These are phyloP conservation scores for Juncus inflexus DNA, from an alignment of 176 grass and related monocot species.

Conservation along the genomic window DNA sequence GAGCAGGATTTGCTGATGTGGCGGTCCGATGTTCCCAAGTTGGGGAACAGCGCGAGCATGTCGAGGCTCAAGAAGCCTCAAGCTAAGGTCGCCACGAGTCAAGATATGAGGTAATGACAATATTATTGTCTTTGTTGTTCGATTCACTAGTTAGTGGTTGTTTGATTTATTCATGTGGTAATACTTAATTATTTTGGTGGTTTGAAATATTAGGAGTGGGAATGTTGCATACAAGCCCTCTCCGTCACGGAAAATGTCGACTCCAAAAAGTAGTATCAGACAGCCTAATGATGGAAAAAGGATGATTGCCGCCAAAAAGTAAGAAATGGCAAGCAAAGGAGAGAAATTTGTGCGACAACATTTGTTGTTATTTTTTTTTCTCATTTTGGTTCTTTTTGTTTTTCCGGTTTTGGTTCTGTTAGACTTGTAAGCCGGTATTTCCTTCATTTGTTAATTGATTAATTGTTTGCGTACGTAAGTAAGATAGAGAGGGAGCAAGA, in stretches of 20 bases:
- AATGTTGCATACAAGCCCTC: conserved; percentile 44
- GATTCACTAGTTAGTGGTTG: conserved; percentile 22
- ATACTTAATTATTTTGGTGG: conserved; percentile 1
- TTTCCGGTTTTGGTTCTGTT: background rate
- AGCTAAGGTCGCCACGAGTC: conserved; percentile 31
- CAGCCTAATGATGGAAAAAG: conserved; percentile 11
- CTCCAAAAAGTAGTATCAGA: conserved; percentile 38
- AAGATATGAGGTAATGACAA: conserved; percentile 40
- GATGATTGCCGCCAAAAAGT: background rate
- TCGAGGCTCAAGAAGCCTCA: conserved; percentile 61
- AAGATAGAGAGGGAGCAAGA: background rate
- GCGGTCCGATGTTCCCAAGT: conserved; percentile 45
- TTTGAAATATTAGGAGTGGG: conserved; percentile 43
- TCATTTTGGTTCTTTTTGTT: background rate
- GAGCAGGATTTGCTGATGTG: conserved; percentile 58
- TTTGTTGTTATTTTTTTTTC: background rate
- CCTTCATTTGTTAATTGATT: conserved; percentile 17
- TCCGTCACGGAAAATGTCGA: conserved; percentile 45
- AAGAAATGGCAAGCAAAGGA: conserved; percentile 12
- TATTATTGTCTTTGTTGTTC: background rate
- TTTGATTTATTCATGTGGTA: conserved; percentile 21
- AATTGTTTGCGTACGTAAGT: conserved; percentile 11
- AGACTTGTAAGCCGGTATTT: background rate
- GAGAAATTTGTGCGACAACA: background rate
- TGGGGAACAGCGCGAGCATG: conserved; percentile 7